phyloP scores from a whole-genome alignment of 208 protist genomes.

The Angomonas desouzai region DNA sequence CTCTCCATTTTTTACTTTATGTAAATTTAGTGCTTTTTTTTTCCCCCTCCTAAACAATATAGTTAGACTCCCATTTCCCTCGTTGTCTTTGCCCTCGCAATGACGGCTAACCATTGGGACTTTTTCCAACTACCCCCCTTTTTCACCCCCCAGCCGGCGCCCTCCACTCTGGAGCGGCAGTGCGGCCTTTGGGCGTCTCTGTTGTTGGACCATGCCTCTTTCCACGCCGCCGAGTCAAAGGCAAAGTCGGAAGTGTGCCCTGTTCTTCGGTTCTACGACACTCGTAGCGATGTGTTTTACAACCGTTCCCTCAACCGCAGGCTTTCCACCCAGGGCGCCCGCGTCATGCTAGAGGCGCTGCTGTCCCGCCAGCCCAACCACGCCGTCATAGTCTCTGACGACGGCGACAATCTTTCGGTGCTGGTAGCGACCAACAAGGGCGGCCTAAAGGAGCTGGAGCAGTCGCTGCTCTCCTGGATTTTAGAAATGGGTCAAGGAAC shows the following conservation, averaged over 20 bases:
- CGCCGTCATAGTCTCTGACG: conserved; percentile 32
- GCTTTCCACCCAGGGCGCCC: conserved; percentile 42
- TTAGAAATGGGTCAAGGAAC: conserved; percentile 74
- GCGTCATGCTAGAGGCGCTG: conserved; percentile 59
- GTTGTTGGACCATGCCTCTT: conserved; percentile 74
- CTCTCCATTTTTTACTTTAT: too few species aligned
- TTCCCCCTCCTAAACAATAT: too few species aligned
- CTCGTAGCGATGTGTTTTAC: conserved; percentile 71
- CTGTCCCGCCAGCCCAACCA: conserved; percentile 59
- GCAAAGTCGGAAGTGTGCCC: conserved; percentile 17
- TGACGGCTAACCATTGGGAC: conserved; percentile 57
- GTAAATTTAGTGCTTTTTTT: too few species aligned
- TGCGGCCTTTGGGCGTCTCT: conserved; percentile 52
- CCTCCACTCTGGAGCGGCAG: conserved; percentile 57
- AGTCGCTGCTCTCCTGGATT: conserved; percentile 66
- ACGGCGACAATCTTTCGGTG: conserved; percentile 40
- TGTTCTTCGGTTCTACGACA: conserved; percentile 61
- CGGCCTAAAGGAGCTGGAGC: conserved; percentile 64
- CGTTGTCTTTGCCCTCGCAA: too few species aligned
- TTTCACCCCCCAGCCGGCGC: conserved; percentile 73
- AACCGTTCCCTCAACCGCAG: conserved; percentile 61
- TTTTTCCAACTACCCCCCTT: conserved; percentile 84
- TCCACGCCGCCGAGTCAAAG: conserved; percentile 37
- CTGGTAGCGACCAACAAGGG: conserved; percentile 67
- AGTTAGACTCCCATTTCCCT: too few species aligned